phyloP scores from a whole-genome alignment of 225 moss, liverwort and hornwort species.

The Bryoerythrophyllum caledonicum region DNA sequence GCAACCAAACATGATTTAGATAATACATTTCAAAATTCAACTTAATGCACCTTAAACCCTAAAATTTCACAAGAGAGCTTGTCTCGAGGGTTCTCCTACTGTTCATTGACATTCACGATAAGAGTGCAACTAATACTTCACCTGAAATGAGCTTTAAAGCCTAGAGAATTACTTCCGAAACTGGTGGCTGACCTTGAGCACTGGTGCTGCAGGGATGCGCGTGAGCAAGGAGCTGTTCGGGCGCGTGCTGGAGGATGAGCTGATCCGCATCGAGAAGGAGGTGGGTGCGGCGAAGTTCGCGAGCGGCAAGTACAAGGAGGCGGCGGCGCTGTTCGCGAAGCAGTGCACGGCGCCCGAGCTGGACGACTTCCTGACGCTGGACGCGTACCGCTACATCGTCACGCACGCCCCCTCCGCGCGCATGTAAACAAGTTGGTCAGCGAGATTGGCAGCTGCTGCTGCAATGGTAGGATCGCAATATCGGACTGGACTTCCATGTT shows the following conservation, averaged over 20 bases:
- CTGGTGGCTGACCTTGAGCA: too few species aligned
- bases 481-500: neutral
- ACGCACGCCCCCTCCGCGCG: constrained; percentile 52
- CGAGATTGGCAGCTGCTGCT: neutral
- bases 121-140: neutral
- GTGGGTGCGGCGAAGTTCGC: constrained; percentile 60
- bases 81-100: neutral
- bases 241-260: constrained; percentile 68
- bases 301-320: constrained; percentile 61
- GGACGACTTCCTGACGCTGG: constrained; percentile 82
- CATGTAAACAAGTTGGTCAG: constrained; percentile 26
- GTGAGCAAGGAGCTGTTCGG: constrained; percentile 73
- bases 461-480: neutral
- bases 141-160: too few species aligned
- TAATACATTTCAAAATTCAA: neutral
- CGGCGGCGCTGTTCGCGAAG: constrained; percentile 69
- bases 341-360: constrained; percentile 65
- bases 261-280: constrained; percentile 58
- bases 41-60: neutral
- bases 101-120: neutral
- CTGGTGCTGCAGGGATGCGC: constrained; percentile 39
- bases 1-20: too few species aligned
- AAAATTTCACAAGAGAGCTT: neutral
- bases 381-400: constrained; percentile 72
- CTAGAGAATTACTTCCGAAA: neutral